A percentile compares a stretch with the other conserved stretches of the same genome.
phyloP scores from a whole-genome alignment of 108 stramenopile genomes.

The Mediolabrus comicus region DNA sequence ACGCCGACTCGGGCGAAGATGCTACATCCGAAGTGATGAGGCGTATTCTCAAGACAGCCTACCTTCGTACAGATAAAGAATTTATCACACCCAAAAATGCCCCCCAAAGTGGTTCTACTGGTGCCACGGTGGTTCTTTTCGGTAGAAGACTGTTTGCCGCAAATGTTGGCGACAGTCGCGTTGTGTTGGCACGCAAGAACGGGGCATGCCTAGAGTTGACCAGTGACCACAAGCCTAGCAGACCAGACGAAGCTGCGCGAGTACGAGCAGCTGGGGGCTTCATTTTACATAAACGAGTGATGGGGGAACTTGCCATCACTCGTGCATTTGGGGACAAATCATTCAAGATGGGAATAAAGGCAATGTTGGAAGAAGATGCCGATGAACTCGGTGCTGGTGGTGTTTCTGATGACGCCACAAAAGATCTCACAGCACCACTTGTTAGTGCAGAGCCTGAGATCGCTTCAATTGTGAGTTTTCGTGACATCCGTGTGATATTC shows the following conservation, averaged over 20 bases:
- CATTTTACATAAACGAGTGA: slow-evolving; percentile 94
- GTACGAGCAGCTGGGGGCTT: slow-evolving; percentile 95
- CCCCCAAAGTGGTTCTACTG: slow-evolving; percentile 94
- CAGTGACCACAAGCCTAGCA: slow-evolving; percentile 95
- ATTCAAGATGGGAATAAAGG: slow-evolving; percentile 96
- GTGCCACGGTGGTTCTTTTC: slow-evolving; percentile 88
- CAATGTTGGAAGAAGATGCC: slow-evolving; percentile 87
- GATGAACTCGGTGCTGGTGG: slow-evolving; percentile 71
- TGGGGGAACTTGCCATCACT: slow-evolving; percentile 98
- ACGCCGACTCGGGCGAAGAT: slow-evolving; percentile 81
- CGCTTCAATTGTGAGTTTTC: slow-evolving; percentile 82
- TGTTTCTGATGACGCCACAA: slow-evolving; percentile 73
- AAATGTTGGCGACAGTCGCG: slow-evolving; percentile 96
- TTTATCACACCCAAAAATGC: slow-evolving; percentile 86
- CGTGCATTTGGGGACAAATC: slow-evolving; percentile 97
- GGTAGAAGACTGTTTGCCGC: slow-evolving; percentile 91
- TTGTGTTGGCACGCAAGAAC: slow-evolving; percentile 86
- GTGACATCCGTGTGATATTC: background rate
- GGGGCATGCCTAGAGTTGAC: slow-evolving; percentile 91
- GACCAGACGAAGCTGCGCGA: slow-evolving; percentile 94
- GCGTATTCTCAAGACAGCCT: slow-evolving; percentile 84
- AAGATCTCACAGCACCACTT: slow-evolving; percentile 85
- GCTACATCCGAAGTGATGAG: slow-evolving; percentile 88
- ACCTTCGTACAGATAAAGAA: slow-evolving; percentile 89
- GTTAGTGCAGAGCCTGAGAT: slow-evolving; percentile 92